Evolutionary conservation across 2,329 filamentous ascomycete species (phyloP), one percentile per base, ranked within the genome.

Genomic region (Verruconis gallopava): DNA sequence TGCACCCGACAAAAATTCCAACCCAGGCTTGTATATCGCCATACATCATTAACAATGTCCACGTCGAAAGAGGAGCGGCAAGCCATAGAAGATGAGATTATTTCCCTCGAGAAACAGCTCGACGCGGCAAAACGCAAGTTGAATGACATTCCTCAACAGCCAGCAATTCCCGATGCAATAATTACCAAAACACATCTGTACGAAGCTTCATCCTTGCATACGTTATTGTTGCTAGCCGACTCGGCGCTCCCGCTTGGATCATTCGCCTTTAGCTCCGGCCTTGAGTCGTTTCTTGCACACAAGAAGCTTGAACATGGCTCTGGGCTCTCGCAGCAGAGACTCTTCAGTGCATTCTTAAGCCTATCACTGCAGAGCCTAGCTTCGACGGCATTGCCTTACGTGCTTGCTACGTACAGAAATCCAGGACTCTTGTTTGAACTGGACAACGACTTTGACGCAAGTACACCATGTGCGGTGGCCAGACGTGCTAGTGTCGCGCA

Each of bases 261-360:
- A n/a, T 91, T 91, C 62, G 84, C 84, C 53, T 91, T 89, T 65
- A 84, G 78, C 65, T 81, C 76, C 50, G 83, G 83, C 3, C 72
- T 91, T 13, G 84, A 91, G 63, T 89, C 83, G 32, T 89, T 81
- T 58, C 75, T 88, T 14, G 79, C 80, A 3, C 84, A 91, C 64
- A 67, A 68, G 4, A 40, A 40, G 25, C 19, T 13, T 17, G 30
- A 22, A 4, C 18, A 17, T 9, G 9, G 9, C 12, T 18, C 50
- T 64, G 60, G 46, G 53, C 54, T 2, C 53, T 50, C 53, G 43
- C 46, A 40, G 42, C 47, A 19, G 22, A 25, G 28, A 19, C 28
- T 36, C n/a, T 18, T 45, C 52, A 55, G 73, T 34, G 61, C 65
- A 36, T 91, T 91, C 62, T 70, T 91, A 13, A 69, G 72, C 9